These are phyloP conservation scores for Drechslerella dactyloides DNA, from an alignment of 2,329 filamentous ascomycete species.

Conservation along the genomic window DNA sequence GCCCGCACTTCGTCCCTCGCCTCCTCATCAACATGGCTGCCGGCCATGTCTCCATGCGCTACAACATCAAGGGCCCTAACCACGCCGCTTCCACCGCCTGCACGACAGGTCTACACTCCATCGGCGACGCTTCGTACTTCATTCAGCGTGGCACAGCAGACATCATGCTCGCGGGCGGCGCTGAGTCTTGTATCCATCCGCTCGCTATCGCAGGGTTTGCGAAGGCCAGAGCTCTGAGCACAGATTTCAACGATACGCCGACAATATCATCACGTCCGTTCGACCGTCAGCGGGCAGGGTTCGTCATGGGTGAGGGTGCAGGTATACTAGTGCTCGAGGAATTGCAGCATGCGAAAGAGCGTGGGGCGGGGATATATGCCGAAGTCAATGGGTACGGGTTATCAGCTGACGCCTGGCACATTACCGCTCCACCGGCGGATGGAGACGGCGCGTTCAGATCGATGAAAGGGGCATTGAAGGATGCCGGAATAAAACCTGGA, in stretches of 20 bases:
- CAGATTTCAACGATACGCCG: constrained; percentile 76
- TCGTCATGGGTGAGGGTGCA: constrained; percentile 91
- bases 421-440: constrained; percentile 85
- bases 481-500: constrained; percentile 71
- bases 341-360: constrained; percentile 79
- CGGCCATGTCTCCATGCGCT: constrained; percentile 90
- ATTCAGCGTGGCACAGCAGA: constrained; percentile 90
- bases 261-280: constrained; percentile 81
- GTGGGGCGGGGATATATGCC: constrained; percentile 82
- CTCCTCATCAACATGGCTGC: constrained; percentile 94
- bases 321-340: constrained; percentile 89
- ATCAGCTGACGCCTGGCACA: constrained; percentile 88
- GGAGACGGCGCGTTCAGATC: constrained; percentile 80
- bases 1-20: constrained; percentile 89
- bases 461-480: constrained; percentile 81
- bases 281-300: constrained; percentile 77
- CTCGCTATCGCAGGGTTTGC: constrained; percentile 91
- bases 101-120: constrained; percentile 91
- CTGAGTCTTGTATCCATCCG: constrained; percentile 95
- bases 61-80: constrained; percentile 89
- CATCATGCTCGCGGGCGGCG: constrained; percentile 94
- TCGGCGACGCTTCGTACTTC: constrained; percentile 91
- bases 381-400: constrained; percentile 88
- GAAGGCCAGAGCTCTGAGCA: constrained; percentile 82
- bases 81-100: constrained; percentile 93